phyloP scores from a whole-genome alignment of 2,329 filamentous ascomycete genomes.

The Colletotrichum scovillei region DNA sequence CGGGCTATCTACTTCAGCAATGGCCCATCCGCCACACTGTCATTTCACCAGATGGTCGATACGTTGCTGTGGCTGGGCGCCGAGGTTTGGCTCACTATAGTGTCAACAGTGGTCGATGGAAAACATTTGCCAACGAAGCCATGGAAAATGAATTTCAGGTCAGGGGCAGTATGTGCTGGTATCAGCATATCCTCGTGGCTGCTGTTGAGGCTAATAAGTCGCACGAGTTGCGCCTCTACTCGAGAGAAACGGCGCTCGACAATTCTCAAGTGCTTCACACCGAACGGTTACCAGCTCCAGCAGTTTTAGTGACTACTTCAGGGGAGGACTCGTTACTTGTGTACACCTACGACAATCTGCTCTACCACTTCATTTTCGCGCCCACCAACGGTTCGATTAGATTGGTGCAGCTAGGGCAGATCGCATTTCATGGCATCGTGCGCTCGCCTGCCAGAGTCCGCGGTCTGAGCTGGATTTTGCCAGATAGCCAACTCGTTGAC shows the following conservation, averaged over 20 bases:
- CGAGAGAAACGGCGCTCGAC: constrained; percentile 84
- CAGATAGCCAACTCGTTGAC: constrained; percentile 87
- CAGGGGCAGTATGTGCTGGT: constrained; percentile 98
- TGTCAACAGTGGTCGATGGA: constrained; percentile 93
- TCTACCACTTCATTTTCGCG: constrained; percentile 94
- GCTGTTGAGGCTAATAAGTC: constrained; percentile 88
- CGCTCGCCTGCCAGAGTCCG: constrained; percentile 91
- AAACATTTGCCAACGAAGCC: constrained; percentile 84
- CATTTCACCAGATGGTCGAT: constrained; percentile 91
- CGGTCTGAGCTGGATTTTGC: constrained; percentile 94
- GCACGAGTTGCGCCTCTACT: constrained; percentile 92
- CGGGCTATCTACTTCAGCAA: constrained; percentile 86
- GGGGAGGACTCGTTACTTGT: constrained; percentile 95
- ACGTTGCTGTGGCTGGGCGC: constrained; percentile 94
- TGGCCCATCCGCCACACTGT: constrained; percentile 93
- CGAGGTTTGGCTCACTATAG: constrained; percentile 96
- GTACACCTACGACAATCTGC: constrained; percentile 95
- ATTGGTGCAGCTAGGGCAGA: constrained; percentile 94
- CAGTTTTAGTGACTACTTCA: constrained; percentile 89
- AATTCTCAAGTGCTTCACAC: constrained; percentile 78
- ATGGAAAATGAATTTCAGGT: constrained; percentile 93
- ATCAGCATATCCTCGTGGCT: constrained; percentile 93
- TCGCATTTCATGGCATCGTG: constrained; percentile 96
- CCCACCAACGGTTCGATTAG: constrained; percentile 75
- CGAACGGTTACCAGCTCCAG: constrained; percentile 83